These are phyloP conservation scores for Aureobasidium lini DNA, from an alignment of 2,329 filamentous ascomycete genomes.

Conservation along the genomic window DNA sequence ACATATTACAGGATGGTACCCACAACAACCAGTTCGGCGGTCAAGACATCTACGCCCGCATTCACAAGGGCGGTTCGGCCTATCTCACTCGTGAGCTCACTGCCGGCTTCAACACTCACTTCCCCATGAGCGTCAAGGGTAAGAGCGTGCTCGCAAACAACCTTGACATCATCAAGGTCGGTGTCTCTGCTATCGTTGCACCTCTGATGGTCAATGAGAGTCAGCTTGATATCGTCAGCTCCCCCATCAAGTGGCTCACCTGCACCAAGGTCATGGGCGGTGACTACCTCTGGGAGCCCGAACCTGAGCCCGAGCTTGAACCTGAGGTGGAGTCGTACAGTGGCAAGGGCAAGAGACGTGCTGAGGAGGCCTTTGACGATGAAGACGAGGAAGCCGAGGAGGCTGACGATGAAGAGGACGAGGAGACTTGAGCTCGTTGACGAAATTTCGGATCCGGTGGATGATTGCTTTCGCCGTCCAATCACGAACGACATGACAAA, in stretches of 20 bases:
- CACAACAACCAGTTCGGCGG: slow-evolving; percentile 32
- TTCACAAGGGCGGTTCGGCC: slow-evolving; percentile 33
- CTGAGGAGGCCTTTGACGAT: background rate
- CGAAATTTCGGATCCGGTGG: background rate
- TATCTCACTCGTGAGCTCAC: slow-evolving; percentile 37
- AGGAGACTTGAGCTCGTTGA: background rate
- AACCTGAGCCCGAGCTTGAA: background rate
- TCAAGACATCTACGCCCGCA: slow-evolving; percentile 35
- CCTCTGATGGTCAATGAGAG: slow-evolving; percentile 33
- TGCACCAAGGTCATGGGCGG: slow-evolving; percentile 34
- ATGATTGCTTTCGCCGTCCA: background rate
- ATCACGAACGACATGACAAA: background rate
- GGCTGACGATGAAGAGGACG: background rate
- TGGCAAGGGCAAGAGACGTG: slow-evolving; percentile 2
- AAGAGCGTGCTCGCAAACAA: slow-evolving; percentile 35
- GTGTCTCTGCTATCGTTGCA: slow-evolving; percentile 34
- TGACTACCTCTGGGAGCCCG: slow-evolving; percentile 8
- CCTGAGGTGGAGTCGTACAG: slow-evolving; percentile 11
- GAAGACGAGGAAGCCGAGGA: background rate
- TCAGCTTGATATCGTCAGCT: slow-evolving; percentile 30
- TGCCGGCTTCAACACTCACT: slow-evolving; percentile 33
- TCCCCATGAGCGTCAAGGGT: slow-evolving; percentile 38
- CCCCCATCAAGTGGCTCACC: slow-evolving; percentile 37
- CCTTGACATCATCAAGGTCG: slow-evolving; percentile 35
- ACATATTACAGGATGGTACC: slow-evolving; percentile 24